Evolutionary conservation across 176 grass and related monocot species (phyloP), one percentile per base, ranked within the genome.

Genomic region (Otatea glauca): DNA sequence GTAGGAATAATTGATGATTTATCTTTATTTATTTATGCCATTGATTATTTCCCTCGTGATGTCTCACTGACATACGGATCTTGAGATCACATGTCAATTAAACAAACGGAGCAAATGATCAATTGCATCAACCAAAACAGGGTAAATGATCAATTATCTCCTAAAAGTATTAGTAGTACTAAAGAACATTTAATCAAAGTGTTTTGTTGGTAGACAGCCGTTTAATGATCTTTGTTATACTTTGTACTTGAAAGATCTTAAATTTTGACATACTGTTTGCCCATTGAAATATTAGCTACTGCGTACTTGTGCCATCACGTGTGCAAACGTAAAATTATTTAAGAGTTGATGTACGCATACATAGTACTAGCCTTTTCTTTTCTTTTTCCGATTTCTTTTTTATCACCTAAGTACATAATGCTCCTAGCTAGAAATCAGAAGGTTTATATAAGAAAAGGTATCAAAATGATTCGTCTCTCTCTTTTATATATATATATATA

Each of bases 251-350:
- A 75, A 68, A 85, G 76, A 85, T 69, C 41, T 62, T 80, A 74
- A 85, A 44, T 68, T 25, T 23, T 59, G 50, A 77, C 38, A 71
- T 61, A 55, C 21, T 16, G 60, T 78, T 58, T 79, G 56, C 38
- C 74, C 20, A 45, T 78, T 47, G 20, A 55, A 72, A 53, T 74
- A 63, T 85, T 51, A 64, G 70, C 42, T 43, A 51, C 4, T 14
- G 56, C 7, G 82, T 80, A 89, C 87, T 49, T 85, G 25, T 86
- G 72, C 20, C 21, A 81, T 86, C 72, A 82, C 78, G 47, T 90
- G 83, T 82, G 78, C 65, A 77, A 49, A 90, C 58, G 47, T 65
- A 68, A 64, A 47, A 48, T 51, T 70, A 75, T 89, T 85, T 81
- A 85, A 61, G 56, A 49, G 48, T 41, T 50, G 60, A 38, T 85